phyloP scores from a whole-genome alignment of 225 moss, liverwort and hornwort species.

The Marchantia paleacea region DNA sequence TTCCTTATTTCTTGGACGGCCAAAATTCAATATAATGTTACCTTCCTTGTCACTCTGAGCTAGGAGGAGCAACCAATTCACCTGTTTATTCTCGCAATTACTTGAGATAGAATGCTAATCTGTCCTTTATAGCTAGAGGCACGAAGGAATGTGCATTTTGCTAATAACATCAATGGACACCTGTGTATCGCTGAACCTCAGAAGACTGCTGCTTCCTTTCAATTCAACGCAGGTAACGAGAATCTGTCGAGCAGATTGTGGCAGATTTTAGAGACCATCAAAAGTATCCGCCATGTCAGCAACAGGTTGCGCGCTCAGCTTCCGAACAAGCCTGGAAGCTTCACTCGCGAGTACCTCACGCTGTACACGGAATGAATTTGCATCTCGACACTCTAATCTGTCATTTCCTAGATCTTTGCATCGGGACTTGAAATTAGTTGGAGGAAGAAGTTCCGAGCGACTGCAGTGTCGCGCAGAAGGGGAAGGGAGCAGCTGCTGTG shows the following conservation, averaged over 20 bases:
- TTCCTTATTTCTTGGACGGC: background rate
- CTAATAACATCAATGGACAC: too few species aligned
- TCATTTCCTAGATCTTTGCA: slow-evolving; percentile 15
- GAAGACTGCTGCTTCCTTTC: too few species aligned
- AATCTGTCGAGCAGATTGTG: too few species aligned
- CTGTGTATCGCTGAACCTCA: too few species aligned
- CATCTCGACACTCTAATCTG: slow-evolving; percentile 1
- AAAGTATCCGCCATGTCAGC: slow-evolving; percentile 4
- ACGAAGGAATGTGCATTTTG: too few species aligned
- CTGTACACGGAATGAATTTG: background rate
- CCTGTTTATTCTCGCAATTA: too few species aligned
- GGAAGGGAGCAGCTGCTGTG: slow-evolving; percentile 60
- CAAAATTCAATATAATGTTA: background rate
- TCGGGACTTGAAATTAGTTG: slow-evolving; percentile 26
- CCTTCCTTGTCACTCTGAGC: too few species aligned
- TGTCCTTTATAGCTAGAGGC: too few species aligned
- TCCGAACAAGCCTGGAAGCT: background rate
- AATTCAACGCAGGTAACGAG: too few species aligned
- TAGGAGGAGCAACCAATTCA: too few species aligned
- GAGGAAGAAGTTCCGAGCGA: slow-evolving; percentile 8
- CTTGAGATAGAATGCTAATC: too few species aligned
- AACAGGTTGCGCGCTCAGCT: background rate
- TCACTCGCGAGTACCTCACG: background rate
- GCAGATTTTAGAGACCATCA: too few species aligned
- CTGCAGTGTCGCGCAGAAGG: slow-evolving; percentile 51